Conservation (phyloP, 2,329 filamentous ascomycete genomes). For the Xylaria sp. region DNA sequence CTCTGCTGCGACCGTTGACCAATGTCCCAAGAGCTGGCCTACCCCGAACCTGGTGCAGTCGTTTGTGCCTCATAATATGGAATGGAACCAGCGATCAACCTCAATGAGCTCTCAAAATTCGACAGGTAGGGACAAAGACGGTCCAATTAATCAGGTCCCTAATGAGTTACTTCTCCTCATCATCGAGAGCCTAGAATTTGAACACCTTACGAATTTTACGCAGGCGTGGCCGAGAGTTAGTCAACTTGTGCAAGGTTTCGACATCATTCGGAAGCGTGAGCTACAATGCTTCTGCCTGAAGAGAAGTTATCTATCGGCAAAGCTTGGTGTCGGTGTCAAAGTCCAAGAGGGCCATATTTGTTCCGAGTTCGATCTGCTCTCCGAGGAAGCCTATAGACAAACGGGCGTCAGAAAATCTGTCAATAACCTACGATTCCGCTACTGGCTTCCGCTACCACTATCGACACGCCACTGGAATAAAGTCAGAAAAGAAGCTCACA, state of each 20-base stretch:
- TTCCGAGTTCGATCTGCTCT: constrained; percentile 63
- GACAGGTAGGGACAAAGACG: not conserved
- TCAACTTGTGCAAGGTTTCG: constrained; percentile 50
- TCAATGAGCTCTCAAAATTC: not conserved
- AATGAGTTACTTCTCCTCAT: constrained; percentile 56
- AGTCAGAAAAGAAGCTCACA: constrained; percentile 47
- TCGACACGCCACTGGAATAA: constrained; percentile 57
- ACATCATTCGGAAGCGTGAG: constrained; percentile 56
- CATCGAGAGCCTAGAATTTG: constrained; percentile 50
- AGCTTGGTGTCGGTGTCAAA: constrained; percentile 58
- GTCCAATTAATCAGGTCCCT: constrained; percentile 47
- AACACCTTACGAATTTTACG: constrained; percentile 53
- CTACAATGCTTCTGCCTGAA: constrained; percentile 61
- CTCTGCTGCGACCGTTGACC: constrained; percentile 34
- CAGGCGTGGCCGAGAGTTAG: constrained; percentile 53
- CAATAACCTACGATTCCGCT: constrained; percentile 54
- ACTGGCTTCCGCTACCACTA: constrained; percentile 61
- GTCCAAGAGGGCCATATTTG: constrained; percentile 48
- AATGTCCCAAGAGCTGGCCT: constrained; percentile 31
- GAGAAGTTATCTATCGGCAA: constrained; percentile 51
- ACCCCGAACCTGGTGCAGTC: not conserved
- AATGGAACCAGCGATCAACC: not conserved
- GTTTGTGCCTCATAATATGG: not conserved
- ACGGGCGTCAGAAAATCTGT: constrained; percentile 55
- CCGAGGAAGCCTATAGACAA: constrained; percentile 53